Evolutionary conservation across 495 filamentous ascomycete species (phyloP), one percentile per base, ranked within the genome.

Genomic region (Penicillium argentinense): DNA sequence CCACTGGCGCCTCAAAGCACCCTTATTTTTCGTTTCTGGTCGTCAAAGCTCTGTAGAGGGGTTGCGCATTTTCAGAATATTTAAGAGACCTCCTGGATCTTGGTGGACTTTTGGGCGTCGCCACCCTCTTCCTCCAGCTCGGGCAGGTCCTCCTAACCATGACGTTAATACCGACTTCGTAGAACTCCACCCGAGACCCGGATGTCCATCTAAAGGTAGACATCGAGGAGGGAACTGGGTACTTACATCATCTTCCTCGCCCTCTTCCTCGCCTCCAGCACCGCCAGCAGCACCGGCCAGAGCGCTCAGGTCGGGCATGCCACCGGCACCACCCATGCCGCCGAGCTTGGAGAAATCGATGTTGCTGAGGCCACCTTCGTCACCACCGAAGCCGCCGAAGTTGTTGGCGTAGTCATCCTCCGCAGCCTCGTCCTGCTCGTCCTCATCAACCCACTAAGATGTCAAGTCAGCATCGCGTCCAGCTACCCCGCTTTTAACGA

Each of bases 361-460:
- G 57, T 79, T 79, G 51, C 73, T 68, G 41, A 83, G 70, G 21
- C 76, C 82, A 47, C 86, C 90, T 41, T 89, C 85, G 24, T 70
- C 68, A 40, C 66, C 81, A 23, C 78, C 86, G 60, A 87, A 79
- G 51, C 84, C 82, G 50, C 78, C 85, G 66, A 92, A 83, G 66
- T 79, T 76, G 64, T 73, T 75, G 57, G 79, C 79, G 53, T 78
- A 80, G 63, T 95, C 89, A 24, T 96, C 90, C 27, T 96, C 92
- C 17, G 77, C 71, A 13, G 74, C 84, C 59, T 86, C 89, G 59
- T 97, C 87, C 74, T 98, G 93, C 79, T 98, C 93, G 67, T 98
- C 93, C 82, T 97, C 93, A 67, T 97, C 95, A 56, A 98, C 91
- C 95, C 95, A 98, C 90, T 89, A 50, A 1, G 39, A 22, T 0